A percentile compares a stretch with the other conserved stretches of the same genome.
These are phyloP conservation scores for Simmondsia chinensis DNA, from an alignment of 148 eudicot species.

Conservation along the genomic window DNA sequence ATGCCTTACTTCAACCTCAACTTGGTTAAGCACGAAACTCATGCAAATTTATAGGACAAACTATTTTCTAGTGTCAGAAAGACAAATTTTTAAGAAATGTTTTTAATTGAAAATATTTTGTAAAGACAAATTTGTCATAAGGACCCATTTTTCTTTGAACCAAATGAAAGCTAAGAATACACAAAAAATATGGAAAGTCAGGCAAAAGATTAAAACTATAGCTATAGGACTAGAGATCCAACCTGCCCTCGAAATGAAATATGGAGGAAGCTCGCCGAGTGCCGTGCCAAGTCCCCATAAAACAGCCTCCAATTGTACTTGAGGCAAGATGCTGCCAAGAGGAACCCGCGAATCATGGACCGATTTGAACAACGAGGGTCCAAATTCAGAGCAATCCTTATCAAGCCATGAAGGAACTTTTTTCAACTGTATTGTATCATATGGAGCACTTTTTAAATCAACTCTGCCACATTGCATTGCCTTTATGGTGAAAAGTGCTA, in stretches of 20 bases:
- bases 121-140: too few species aligned
- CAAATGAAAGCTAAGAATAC: too few species aligned
- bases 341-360: constrained; percentile 57
- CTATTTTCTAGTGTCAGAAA: too few species aligned
- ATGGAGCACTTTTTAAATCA: constrained; percentile 87
- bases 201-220: not conserved
- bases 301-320: constrained; percentile 85
- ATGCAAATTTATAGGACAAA: too few species aligned
- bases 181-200: too few species aligned
- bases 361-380: constrained; percentile 57
- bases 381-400: constrained; percentile 80
- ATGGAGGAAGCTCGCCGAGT: constrained; percentile 97
- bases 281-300: constrained; percentile 98
- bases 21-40: too few species aligned
- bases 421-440: constrained; percentile 90
- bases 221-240: not conserved
- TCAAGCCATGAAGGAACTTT: constrained; percentile 88
- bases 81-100: too few species aligned
- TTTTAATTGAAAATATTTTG: too few species aligned
- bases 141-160: too few species aligned
- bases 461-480: constrained; percentile 94
- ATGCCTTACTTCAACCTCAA: too few species aligned
- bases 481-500: constrained; percentile 88
- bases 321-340: constrained; percentile 82
- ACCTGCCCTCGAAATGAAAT: constrained; percentile 98